Base-by-base conservation (phyloP, 495 filamentous ascomycete genomes). In the Neurospora sp. region DNA sequence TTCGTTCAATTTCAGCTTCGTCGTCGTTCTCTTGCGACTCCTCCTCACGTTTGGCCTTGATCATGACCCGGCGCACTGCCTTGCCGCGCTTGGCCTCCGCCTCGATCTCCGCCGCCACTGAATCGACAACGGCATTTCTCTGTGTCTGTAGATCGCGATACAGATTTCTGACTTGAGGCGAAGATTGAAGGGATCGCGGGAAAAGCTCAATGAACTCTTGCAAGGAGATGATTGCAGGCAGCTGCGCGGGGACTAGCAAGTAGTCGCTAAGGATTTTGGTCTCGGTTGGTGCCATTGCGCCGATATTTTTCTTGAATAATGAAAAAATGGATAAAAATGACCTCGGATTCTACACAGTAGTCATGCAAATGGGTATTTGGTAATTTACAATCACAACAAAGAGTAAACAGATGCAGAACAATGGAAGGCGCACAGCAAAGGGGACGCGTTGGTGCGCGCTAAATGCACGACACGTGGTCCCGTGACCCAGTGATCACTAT, bases 81-180 rank as follows among this genome's bases (percentile, higher is more conserved):
- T 89, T 87, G 40, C 92, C 91, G 70, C 86, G 83, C 75, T 86
- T 87, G 31, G 89, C 84, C 81, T 97, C 92, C 8, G 82, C 79
- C 43, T 88, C 86, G 75, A 97, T 93, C 72, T 90, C 91, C 45
- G 84, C 85, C 71, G 89, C 85, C 31, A 96, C 89, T 15, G 83
- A 81, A 75, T 94, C 90, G 74, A 91, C 88, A 48, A 92, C 84
- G 59, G 89, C 86, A 72, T 90, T 88, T 21, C 93, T 88, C 73
- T 91, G 86, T 69, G 89, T 86, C 76, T 94, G 91, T 15, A 96
- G 84, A 80, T 95, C 92, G 13, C 91, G 88, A 77, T 96, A 97
- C n/a, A 97, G 83, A 5, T 85, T 84, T 72, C 88, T 87, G 73
- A 96, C 87, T 73, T 92, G 90, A 0, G 93, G 90, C 54, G 92